These are phyloP conservation scores for Gilbertella persicaria DNA, from an alignment of 371 early-diverging fungal species.

Conservation along the genomic window DNA sequence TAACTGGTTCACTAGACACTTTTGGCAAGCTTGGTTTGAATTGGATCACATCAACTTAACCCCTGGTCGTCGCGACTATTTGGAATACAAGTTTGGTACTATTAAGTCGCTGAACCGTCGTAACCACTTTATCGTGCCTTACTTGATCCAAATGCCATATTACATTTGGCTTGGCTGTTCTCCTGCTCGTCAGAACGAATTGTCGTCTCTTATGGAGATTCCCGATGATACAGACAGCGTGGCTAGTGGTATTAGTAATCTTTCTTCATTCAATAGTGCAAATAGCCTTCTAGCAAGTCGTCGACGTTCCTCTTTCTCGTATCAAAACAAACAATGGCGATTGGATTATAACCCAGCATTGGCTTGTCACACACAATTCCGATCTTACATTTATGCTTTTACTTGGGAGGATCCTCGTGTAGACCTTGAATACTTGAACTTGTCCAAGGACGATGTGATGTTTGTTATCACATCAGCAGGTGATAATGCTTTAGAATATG, in stretches of 20 bases:
- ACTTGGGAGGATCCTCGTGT: conserved; percentile 88
- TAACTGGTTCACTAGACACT: conserved; percentile 79
- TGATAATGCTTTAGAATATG: conserved; percentile 85
- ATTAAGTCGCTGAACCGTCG: conserved; percentile 72
- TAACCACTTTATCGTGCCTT: conserved; percentile 76
- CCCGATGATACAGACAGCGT: conserved; percentile 41
- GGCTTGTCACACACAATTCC: conserved; percentile 72
- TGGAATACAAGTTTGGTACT: conserved; percentile 82
- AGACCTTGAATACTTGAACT: conserved; percentile 70
- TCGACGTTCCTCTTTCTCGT: conserved; percentile 12
- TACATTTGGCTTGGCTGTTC: conserved; percentile 80
- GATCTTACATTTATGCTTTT: conserved; percentile 86
- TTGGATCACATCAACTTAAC: conserved; percentile 79
- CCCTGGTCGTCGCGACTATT: conserved; percentile 81
- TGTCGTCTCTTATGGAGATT: conserved; percentile 25
- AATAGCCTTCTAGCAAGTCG: background rate
- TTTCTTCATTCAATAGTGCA: conserved; percentile 27
- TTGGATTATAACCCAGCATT: conserved; percentile 68
- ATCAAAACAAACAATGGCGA: conserved; percentile 58
- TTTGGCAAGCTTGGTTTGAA: conserved; percentile 82
- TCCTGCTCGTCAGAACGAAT: conserved; percentile 34
- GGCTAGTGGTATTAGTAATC: conserved; percentile 34
- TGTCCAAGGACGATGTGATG: conserved; percentile 70
- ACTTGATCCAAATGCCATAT: conserved; percentile 80
- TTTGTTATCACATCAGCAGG: conserved; percentile 87